Conservation (phyloP, 2,329 filamentous ascomycete species). For the Epichloe uncinata region DNA sequence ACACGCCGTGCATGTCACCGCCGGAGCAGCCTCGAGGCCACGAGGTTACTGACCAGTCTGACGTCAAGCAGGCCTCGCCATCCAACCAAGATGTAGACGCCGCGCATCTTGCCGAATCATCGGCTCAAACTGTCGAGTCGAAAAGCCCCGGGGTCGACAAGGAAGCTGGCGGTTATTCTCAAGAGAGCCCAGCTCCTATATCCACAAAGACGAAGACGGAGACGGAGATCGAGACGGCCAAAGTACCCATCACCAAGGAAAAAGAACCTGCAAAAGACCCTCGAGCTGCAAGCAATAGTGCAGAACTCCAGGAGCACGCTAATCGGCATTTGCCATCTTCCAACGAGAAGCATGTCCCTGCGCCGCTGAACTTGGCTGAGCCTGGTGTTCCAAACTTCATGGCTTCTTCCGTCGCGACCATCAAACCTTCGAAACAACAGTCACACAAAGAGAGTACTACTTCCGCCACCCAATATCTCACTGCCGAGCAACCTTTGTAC, state of each 20-base stretch:
- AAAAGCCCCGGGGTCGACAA: neutral
- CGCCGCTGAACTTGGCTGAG: conserved; percentile 6
- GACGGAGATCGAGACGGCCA: neutral
- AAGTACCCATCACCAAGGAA: neutral
- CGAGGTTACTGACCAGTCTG: conserved; percentile 8
- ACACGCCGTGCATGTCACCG: conserved; percentile 23
- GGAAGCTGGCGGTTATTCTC: neutral
- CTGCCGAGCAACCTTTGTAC: conserved; percentile 34
- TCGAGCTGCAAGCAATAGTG: neutral
- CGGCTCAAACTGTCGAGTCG: neutral
- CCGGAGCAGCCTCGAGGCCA: conserved; percentile 17
- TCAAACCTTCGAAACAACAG: conserved; percentile 31
- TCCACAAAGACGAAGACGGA: neutral
- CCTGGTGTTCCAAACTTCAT: conserved; percentile 18
- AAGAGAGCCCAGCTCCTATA: neutral
- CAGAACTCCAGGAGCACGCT: neutral
- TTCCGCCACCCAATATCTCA: conserved; percentile 27
- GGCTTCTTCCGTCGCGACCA: conserved; percentile 34
- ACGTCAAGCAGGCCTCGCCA: conserved; percentile 2
- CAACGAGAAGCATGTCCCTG: conserved; percentile 15
- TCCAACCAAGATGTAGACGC: conserved; percentile 1
- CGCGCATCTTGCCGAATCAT: neutral
- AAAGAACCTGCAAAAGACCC: neutral
- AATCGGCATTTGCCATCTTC: neutral
- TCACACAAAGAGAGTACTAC: conserved; percentile 21